Evolutionary conservation across 164 flowering plant genomes (phyloP), one percentile per base, ranked within the genome.

Genomic region (Tetrastigma voinierianum): DNA sequence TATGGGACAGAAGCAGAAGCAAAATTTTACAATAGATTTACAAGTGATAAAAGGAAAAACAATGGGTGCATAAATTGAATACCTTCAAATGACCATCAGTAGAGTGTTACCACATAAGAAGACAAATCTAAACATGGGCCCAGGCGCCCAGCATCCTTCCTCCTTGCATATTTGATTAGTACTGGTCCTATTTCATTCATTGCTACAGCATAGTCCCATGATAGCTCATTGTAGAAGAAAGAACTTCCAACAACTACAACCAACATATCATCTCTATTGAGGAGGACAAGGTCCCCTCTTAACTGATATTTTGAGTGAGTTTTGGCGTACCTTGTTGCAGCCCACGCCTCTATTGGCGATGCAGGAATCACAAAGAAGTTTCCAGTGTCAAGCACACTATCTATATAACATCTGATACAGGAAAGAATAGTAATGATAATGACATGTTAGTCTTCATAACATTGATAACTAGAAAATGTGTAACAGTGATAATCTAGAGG

Each of bases 331-430:
- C 68, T 80, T 73, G 90, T 92, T 54, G 96, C 96, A 64, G 86
- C 86, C 97, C 93, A 96, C 46, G 82, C 90, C 78, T 96, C 93
- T 49, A 76, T 60, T 60, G 93, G 95, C 61, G 96, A 84, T 78
- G 90, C 99, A 80, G 98, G 93, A 74, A 91, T 84, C 65, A 93
- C 97, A 74, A 85, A 80, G 86, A 93, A 96, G 86, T 96, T 96
- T 77, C 98, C 98, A 76, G 80, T 72, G 83, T 96, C 99, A 73
- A 96, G 87, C 70, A 70, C 71, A 74, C 91, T 91, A n/a, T n/a
- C n/a, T n/a, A 79, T 93, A 86, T 74, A 96, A 74, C 89, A 96
- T 87, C 99, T 96, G 97, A 77, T 69, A 76, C 60, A 72, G 59
- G 57, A 73, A 74, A 51, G 44, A 21, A 74, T 46, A 57, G 64